Evolutionary conservation across 148 eudicot species (phyloP), one percentile per base, ranked within the genome.

Genomic region (Spergularia marina): DNA sequence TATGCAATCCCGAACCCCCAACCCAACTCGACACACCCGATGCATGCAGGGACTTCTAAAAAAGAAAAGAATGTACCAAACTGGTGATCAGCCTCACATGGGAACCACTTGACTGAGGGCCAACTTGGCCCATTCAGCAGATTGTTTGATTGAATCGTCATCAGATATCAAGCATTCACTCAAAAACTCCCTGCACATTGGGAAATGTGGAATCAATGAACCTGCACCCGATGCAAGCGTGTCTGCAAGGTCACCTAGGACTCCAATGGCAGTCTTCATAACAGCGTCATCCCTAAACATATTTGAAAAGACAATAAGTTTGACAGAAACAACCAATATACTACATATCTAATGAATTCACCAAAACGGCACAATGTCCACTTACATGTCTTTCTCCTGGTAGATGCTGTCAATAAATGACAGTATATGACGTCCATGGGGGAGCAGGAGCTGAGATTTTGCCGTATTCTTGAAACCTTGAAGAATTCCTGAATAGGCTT

Each of bases 171-270:
- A 85, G 79, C 98, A 94, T 83, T 89, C 98, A 73, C 77, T 90
- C 67, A 90, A 81, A 41, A 94, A 89, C 25, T 89, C 96, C 81
- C 84, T 84, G 88, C 89, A 86, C n/a, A 96, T 87, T 73, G 83
- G 72, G 73, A 91, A 91, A 78, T 94, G 97, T 85, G 87, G 96
- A 80, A 94, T 90, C 74, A 94, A 80, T 74, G 97, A 83, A 77
- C 89, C 87, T 7, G 95, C 97, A 80, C 87, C 86, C 65, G 81
- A 77, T 73, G 93, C 97, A 66, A 94, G 87, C 25, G 98, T 94
- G 80, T 94, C 98, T 55, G 97, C 98, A 52, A 94, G 87, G 84
- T 94, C 98, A 77, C 98, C 97, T 65, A 94, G 97, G 66, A 91
- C 93, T 14, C 98, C 98, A 66, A 91, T 94, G 57, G 98, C 93